Evolutionary conservation across 192 early-diverging fungal species (phyloP).

Genomic region (Phycomyces nitens): DNA sequence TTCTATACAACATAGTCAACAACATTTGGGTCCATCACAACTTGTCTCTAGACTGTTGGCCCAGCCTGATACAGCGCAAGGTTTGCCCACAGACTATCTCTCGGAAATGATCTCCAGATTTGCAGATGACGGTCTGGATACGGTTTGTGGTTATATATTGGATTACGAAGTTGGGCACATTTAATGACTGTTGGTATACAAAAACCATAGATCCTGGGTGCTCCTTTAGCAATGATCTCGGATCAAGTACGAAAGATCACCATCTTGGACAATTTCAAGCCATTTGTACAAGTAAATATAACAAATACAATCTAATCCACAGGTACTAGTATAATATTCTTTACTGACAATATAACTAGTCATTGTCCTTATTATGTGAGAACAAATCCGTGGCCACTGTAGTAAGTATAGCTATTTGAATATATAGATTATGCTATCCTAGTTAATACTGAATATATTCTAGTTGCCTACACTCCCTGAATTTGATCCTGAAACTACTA

Average conservation of each 20-base stretch:
- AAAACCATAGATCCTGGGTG: constrained; percentile 57
- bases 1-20: constrained; percentile 33
- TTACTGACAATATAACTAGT: constrained; percentile 30
- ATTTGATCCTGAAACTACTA: constrained; percentile 55
- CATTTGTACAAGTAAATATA: constrained; percentile 44
- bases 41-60: constrained; percentile 46
- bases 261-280: constrained; percentile 49
- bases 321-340: no score
- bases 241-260: constrained; percentile 41
- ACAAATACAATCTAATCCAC: neutral
- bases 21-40: constrained; percentile 40
- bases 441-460: neutral
- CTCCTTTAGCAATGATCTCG: constrained; percentile 47
- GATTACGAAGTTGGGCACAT: no score
- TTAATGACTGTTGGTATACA: neutral
- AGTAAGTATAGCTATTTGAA: constrained; percentile 24
- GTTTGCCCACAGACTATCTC: constrained; percentile 64
- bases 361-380: constrained; percentile 46
- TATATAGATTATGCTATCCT: no score
- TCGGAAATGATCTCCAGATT: constrained; percentile 56
- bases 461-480: constrained; percentile 32
- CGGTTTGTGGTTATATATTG: constrained; percentile 35
- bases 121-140: constrained; percentile 59
- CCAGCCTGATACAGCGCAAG: constrained; percentile 54
- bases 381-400: constrained; percentile 52